Evolutionary conservation across 768 basidiomycete genomes (phyloP).

Genomic region (Candolleomyces aberdarensis): DNA sequence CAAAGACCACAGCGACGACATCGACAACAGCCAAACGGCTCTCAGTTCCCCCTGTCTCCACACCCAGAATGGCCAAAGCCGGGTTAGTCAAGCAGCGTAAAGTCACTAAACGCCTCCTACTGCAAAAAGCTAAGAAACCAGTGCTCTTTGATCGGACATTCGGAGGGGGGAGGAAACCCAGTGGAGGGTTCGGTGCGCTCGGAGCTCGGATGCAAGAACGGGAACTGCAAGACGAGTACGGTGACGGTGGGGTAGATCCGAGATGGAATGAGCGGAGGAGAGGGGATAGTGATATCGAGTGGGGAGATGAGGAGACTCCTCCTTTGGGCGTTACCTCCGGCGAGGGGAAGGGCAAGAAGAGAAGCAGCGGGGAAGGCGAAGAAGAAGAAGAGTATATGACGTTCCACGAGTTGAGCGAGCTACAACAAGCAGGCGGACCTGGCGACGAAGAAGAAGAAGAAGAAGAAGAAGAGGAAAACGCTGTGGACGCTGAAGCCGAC

Average conservation of each 20-base stretch:
- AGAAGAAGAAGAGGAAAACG: conserved; percentile 14
- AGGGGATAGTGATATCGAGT: conserved; percentile 68
- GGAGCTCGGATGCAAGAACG: conserved; percentile 57
- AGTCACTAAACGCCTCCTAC: conserved; percentile 1
- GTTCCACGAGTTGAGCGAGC: conserved; percentile 21
- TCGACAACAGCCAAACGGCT: too few relatives aligned
- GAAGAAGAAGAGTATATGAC: conserved; percentile 27
- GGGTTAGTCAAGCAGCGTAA: conserved; percentile 23
- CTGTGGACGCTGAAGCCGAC: not conserved
- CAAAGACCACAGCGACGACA: too few relatives aligned
- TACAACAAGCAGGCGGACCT: conserved; percentile 4
- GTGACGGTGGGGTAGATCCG: conserved; percentile 32
- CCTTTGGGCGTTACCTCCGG: too few relatives aligned
- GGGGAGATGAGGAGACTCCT: conserved; percentile 46
- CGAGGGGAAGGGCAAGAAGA: too few relatives aligned
- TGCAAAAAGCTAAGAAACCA: not conserved
- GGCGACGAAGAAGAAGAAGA: not conserved
- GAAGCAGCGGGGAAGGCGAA: too few relatives aligned
- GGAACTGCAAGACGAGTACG: conserved; percentile 39
- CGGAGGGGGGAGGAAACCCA: conserved; percentile 5
- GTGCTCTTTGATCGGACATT: not conserved
- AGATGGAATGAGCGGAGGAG: conserved; percentile 49
- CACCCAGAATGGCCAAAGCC: conserved; percentile 25
- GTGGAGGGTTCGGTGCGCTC: conserved; percentile 41
- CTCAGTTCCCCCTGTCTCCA: conserved; percentile 20